A percentile compares a stretch with the other conserved stretches of the same genome.
These are phyloP conservation scores for Stagonosporopsis cucurbitacearum DNA, from an alignment of 2,329 filamentous ascomycete species.

Conservation along the genomic window DNA sequence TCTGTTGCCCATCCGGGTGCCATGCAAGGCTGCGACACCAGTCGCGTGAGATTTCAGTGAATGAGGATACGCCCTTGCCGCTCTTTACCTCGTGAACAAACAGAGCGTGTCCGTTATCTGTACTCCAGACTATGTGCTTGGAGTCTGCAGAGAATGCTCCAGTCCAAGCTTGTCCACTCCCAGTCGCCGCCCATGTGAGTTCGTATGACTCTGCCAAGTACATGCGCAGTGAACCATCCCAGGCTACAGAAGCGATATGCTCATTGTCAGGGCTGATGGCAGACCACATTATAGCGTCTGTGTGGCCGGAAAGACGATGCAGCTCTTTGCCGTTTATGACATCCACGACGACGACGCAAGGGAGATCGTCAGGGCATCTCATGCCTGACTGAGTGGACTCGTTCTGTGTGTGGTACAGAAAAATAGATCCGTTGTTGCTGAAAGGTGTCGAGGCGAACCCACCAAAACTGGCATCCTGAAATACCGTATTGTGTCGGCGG, in stretches of 20 bases:
- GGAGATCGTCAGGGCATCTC: conserved; percentile 14
- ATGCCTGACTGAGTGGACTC: conserved; percentile 19
- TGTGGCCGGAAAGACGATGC: conserved; percentile 32
- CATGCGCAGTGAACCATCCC: conserved; percentile 40
- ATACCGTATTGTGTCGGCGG: conserved; percentile 28
- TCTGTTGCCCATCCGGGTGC: conserved; percentile 31
- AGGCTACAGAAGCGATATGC: conserved; percentile 35
- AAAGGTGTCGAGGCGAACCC: conserved; percentile 25
- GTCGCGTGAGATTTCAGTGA: conserved; percentile 16
- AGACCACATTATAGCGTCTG: conserved; percentile 37
- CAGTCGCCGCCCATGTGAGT: conserved; percentile 29
- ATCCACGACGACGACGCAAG: conserved; percentile 30
- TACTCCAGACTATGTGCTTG: conserved; percentile 34
- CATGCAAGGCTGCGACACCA: conserved; percentile 35
- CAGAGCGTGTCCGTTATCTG: conserved; percentile 19
- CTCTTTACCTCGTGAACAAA: conserved; percentile 27
- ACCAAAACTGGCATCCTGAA: conserved; percentile 24
- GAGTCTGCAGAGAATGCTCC: conserved; percentile 38
- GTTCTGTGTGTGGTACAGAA: conserved; percentile 28
- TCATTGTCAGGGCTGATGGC: conserved; percentile 32
- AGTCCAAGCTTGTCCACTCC: conserved; percentile 30
- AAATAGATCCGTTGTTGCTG: conserved; percentile 26
- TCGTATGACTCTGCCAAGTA: conserved; percentile 27
- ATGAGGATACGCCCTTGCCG: conserved; percentile 23
- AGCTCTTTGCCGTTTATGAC: conserved; percentile 21